Evolutionary conservation across 2,329 filamentous ascomycete genomes (phyloP).

Genomic region (Diaporthe sp.): DNA sequence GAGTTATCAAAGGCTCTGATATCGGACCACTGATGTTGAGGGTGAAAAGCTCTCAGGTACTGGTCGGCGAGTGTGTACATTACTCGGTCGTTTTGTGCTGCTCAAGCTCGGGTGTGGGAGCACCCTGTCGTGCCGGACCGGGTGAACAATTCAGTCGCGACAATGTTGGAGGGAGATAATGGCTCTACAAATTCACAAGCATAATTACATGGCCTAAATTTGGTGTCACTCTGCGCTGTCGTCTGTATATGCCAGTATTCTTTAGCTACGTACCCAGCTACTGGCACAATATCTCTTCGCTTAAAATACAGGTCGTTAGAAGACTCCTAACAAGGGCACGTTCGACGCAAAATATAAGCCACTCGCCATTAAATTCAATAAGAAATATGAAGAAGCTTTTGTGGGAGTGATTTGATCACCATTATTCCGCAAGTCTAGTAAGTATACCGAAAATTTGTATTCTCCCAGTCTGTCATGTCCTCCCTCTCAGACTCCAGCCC

Average conservation of each 20-base stretch:
- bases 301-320: background rate
- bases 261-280: background rate
- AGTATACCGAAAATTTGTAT: background rate
- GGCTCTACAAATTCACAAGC: background rate
- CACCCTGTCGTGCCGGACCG: background rate
- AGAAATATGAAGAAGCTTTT: background rate
- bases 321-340: background rate
- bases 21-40: background rate
- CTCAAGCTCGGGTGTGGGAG: background rate
- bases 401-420: background rate
- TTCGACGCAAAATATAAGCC: background rate
- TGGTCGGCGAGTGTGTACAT: background rate
- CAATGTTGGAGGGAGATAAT: background rate
- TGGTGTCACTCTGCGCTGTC: background rate
- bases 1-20: background rate
- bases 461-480: constrained; percentile 6
- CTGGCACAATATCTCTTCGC: background rate
- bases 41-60: background rate
- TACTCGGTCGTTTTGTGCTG: background rate
- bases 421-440: background rate
- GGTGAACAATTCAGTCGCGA: background rate
- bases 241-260: background rate
- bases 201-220: background rate
- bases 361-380: background rate
- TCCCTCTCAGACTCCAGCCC: constrained; percentile 3